A percentile compares a stretch with the other conserved stretches of the same genome.
Evolutionary conservation across 179 eudicot species (phyloP).

Genomic region (Vitellaria paradoxa): DNA sequence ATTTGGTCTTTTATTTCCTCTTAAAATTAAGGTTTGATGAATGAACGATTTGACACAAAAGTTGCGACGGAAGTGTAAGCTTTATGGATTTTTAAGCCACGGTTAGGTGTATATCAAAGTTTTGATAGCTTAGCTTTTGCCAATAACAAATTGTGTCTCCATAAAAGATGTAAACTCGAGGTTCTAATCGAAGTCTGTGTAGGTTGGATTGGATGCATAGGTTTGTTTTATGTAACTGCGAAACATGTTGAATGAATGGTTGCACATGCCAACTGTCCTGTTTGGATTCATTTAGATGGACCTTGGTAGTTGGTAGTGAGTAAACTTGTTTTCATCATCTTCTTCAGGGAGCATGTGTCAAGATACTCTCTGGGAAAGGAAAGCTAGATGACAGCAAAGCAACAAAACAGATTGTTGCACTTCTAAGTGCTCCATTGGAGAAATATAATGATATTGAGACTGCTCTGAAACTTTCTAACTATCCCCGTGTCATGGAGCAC

Average conservation of each 20-base stretch:
- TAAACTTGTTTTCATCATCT: conserved; percentile 1
- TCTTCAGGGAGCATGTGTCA: conserved; percentile 91
- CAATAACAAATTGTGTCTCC: neutral
- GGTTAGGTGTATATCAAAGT: neutral
- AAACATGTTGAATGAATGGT: neutral
- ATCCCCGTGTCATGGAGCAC: conserved; percentile 95
- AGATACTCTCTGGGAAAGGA: conserved; percentile 79
- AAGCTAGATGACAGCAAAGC: conserved; percentile 86
- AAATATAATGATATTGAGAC: conserved; percentile 93
- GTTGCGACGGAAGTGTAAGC: too few species aligned
- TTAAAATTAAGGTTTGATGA: neutral
- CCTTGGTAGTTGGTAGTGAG: neutral
- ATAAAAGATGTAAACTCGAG: neutral
- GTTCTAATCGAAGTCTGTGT: neutral
- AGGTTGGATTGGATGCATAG: neutral
- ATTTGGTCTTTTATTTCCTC: neutral
- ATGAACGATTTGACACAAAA: neutral
- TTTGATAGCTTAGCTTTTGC: neutral
- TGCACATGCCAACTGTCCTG: conserved; percentile 3
- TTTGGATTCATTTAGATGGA: conserved; percentile 12
- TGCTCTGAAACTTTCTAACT: conserved; percentile 86
- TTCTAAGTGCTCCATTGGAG: conserved; percentile 94
- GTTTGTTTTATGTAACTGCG: neutral
- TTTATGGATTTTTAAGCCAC: too few species aligned
- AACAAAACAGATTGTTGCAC: conserved; percentile 92